Evolutionary conservation across 2,329 filamentous ascomycete genomes (phyloP), one percentile per base, ranked within the genome.

Genomic region (Claviceps pusilla): DNA sequence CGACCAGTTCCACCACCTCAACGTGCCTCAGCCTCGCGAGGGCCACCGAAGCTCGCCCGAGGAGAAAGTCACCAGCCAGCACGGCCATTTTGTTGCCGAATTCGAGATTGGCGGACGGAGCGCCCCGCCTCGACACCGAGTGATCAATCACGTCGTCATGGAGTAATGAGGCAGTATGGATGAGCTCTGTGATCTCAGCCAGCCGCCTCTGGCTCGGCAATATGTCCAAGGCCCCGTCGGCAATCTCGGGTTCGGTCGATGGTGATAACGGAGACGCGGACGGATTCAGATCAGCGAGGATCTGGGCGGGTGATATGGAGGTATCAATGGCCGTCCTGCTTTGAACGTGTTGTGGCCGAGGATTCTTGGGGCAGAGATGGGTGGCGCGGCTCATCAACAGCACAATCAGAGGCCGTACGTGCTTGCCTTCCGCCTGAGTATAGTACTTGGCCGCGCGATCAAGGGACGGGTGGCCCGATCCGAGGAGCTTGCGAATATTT

Each of bases 11-110:
- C 9, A 89, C 89, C 3, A 98, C 93, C 70, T 98, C 93, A 47
- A 90, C 86, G 65, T 98, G 89, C 37, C 91, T 82, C 56, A 98
- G 73, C 46, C 93, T 83, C 14, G 93, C 93, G 46, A 98, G 78
- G 6, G 91, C 91, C 7, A 97, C 90, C 0, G 93, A 98, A 1
- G 93, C 93, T 52, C 93, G 80, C 4, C 91, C 91, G 2, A 98
- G 78, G 48, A 98, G 74, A 65, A 98, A 98, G 67, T 98, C 93
- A n/a, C 93, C 93, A 0, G 93, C 93, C 60, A 98, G 72, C 2
- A 98, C 91, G 14, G 93, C 91, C 91, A 98, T 97, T 71, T 98
- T 98, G 75, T 98, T 98, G 59, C 93, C 93, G 64, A 97, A 97
- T 64, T 90, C 87, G 57, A 93, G 79, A 68, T 98, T 98, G 37